Conservation (phyloP, 768 basidiomycete genomes). For the Russula brevipes region DNA sequence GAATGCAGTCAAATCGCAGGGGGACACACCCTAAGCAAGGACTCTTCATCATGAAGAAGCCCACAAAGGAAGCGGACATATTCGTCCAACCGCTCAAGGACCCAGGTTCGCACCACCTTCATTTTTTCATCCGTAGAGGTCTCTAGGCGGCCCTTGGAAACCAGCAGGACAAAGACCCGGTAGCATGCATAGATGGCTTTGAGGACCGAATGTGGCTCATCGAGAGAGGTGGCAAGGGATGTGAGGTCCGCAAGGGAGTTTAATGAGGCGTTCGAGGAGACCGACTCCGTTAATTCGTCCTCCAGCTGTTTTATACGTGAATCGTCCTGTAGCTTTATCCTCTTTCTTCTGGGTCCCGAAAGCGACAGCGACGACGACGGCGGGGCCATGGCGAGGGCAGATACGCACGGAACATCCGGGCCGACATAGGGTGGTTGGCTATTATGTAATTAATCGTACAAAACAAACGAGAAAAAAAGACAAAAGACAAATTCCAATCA, state of each 20-base stretch:
- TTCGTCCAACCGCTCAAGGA: slow-evolving; percentile 65
- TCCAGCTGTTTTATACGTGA: slow-evolving; percentile 46
- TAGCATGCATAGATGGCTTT: slow-evolving; percentile 82
- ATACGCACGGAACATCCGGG: neutral
- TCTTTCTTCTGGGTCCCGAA: slow-evolving; percentile 28
- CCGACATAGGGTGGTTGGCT: neutral
- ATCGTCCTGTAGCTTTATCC: slow-evolving; percentile 27
- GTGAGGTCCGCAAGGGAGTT: slow-evolving; percentile 77
- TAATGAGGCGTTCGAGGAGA: slow-evolving; percentile 54
- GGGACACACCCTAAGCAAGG: slow-evolving; percentile 58
- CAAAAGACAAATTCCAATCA: slow-evolving; percentile 15
- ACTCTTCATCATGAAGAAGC: slow-evolving; percentile 73
- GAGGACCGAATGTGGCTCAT: slow-evolving; percentile 53
- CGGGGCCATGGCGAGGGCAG: neutral
- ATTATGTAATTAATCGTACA: slow-evolving; percentile 20
- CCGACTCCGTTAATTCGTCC: slow-evolving; percentile 47
- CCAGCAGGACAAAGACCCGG: slow-evolving; percentile 63
- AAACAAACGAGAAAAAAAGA: neutral
- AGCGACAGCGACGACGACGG: slow-evolving; percentile 19
- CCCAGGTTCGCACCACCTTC: slow-evolving; percentile 66
- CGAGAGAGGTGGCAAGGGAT: slow-evolving; percentile 44
- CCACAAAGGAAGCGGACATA: slow-evolving; percentile 67
- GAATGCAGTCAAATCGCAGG: neutral
- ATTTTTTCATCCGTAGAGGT: slow-evolving; percentile 53
- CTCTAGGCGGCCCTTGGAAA: slow-evolving; percentile 50